Conservation (phyloP, 108 stramenopile genomes). For the Nitzschia inconspicua region DNA sequence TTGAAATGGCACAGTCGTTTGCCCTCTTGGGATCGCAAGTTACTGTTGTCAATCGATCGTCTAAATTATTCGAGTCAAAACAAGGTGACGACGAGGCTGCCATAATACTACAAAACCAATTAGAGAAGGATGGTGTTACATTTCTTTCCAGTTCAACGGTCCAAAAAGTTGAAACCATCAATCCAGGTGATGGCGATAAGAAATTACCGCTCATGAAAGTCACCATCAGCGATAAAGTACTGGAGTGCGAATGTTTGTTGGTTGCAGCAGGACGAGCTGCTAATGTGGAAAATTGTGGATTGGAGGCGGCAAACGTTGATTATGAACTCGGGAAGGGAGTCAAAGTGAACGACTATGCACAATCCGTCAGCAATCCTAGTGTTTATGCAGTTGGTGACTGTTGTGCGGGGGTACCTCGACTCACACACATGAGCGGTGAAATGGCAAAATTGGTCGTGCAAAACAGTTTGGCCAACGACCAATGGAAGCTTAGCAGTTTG, state of each 20-base stretch:
- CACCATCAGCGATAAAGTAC: constrained; percentile 25
- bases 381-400: constrained; percentile 95
- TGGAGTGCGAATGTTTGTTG: constrained; percentile 85
- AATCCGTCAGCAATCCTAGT: constrained; percentile 77
- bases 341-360: constrained; percentile 77
- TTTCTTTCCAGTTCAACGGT: constrained; percentile 50
- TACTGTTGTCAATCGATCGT: constrained; percentile 64
- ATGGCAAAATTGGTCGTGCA: constrained; percentile 93
- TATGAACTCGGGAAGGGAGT: constrained; percentile 77
- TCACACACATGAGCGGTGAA: constrained; percentile 91
- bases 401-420: constrained; percentile 73
- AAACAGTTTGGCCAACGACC: constrained; percentile 84
- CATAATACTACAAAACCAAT: constrained; percentile 41
- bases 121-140: constrained; percentile 73
- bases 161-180: constrained; percentile 53
- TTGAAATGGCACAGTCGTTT: constrained; percentile 97
- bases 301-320: constrained; percentile 81
- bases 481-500: constrained; percentile 83
- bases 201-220: constrained; percentile 68
- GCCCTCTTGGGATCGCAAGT: constrained; percentile 91
- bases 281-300: constrained; percentile 88
- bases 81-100: constrained; percentile 82
- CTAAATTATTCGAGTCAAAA: constrained; percentile 60
- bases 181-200: constrained; percentile 6
- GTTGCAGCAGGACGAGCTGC: constrained; percentile 87